A percentile compares a stretch with the other conserved stretches of the same genome.
These are phyloP conservation scores for Quercus lobata DNA, from an alignment of 331 rosid genomes.

Conservation along the genomic window DNA sequence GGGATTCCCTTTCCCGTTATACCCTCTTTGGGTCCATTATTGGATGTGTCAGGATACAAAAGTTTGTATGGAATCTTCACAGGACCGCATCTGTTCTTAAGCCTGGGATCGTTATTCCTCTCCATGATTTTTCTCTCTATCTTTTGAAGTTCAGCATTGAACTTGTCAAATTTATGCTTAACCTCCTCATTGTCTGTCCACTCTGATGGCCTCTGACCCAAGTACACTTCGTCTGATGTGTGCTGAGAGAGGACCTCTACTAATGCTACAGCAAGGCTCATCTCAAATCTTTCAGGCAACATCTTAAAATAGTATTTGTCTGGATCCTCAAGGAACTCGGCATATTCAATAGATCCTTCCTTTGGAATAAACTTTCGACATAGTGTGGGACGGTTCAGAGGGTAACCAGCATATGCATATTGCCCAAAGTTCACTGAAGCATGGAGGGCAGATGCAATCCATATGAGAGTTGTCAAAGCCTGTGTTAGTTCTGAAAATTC, in stretches of 20 bases:
- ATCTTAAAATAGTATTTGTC: constrained; percentile 48
- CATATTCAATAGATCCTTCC: constrained; percentile 65
- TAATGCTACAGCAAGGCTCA: constrained; percentile 43
- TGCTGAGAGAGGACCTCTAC: constrained; percentile 46
- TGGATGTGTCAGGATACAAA: constrained; percentile 42
- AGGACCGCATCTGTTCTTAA: constrained; percentile 57
- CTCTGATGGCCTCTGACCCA: constrained; percentile 45
- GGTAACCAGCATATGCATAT: constrained; percentile 51
- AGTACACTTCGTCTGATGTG: constrained; percentile 48
- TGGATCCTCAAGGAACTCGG: constrained; percentile 57
- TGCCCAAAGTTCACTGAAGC: constrained; percentile 68
- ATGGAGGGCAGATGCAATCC: constrained; percentile 63
- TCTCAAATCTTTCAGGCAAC: constrained; percentile 54
- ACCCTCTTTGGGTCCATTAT: constrained; percentile 32
- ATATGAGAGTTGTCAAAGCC: constrained; percentile 57
- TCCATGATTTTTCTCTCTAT: constrained; percentile 43
- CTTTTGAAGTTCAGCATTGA: constrained; percentile 37
- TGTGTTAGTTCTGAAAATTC: constrained; percentile 46
- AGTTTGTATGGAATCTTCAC: constrained; percentile 41
- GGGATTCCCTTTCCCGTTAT: constrained; percentile 49
- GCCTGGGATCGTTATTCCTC: constrained; percentile 49
- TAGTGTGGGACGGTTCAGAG: constrained; percentile 49
- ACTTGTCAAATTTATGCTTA: constrained; percentile 42
- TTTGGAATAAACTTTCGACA: constrained; percentile 46
- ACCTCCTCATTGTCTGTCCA: constrained; percentile 52